phyloP scores from a whole-genome alignment of 2,329 filamentous ascomycete genomes.

The Ascochyta viciae-villosae region DNA sequence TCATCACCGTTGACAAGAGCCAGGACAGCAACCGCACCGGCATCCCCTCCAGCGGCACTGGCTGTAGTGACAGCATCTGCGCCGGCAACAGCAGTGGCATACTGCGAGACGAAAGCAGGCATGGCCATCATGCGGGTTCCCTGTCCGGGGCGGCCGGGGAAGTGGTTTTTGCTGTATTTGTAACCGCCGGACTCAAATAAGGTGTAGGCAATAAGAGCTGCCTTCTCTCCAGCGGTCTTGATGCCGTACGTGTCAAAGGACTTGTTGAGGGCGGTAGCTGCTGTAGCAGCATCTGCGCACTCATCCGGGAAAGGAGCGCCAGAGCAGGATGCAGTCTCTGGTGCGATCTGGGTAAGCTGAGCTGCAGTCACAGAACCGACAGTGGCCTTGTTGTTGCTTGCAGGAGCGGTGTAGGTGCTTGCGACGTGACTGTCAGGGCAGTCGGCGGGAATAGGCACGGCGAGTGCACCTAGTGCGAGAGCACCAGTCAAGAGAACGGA shows the following conservation, averaged over 20 bases:
- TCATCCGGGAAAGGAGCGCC: constrained; percentile 58
- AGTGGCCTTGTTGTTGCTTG: constrained; percentile 7
- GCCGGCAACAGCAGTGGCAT: constrained; percentile 58
- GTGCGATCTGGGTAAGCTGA: constrained; percentile 62
- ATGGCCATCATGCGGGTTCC: constrained; percentile 75
- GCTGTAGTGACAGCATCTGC: constrained; percentile 42
- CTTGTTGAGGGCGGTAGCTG: constrained; percentile 63
- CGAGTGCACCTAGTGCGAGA: constrained; percentile 49
- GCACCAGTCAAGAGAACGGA: constrained; percentile 31
- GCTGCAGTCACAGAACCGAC: constrained; percentile 30
- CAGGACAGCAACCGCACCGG: constrained; percentile 52
- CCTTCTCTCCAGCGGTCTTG: constrained; percentile 64
- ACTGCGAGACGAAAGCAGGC: constrained; percentile 61
- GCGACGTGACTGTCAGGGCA: constrained; percentile 6
- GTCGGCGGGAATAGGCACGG: constrained; percentile 24
- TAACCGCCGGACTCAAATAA: constrained; percentile 75
- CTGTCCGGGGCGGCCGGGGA: constrained; percentile 68
- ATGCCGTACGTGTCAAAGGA: constrained; percentile 67
- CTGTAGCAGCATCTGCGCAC: constrained; percentile 65
- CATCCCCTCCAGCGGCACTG: constrained; percentile 45
- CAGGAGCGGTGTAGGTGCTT: constrained; percentile 4
- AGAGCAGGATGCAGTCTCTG: constrained; percentile 62
- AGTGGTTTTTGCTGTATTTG: constrained; percentile 73
- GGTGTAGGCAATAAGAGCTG: constrained; percentile 73
- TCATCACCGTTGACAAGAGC: constrained; percentile 56